phyloP scores from a whole-genome alignment of 495 filamentous ascomycete genomes.

The Daldinia grandis region DNA sequence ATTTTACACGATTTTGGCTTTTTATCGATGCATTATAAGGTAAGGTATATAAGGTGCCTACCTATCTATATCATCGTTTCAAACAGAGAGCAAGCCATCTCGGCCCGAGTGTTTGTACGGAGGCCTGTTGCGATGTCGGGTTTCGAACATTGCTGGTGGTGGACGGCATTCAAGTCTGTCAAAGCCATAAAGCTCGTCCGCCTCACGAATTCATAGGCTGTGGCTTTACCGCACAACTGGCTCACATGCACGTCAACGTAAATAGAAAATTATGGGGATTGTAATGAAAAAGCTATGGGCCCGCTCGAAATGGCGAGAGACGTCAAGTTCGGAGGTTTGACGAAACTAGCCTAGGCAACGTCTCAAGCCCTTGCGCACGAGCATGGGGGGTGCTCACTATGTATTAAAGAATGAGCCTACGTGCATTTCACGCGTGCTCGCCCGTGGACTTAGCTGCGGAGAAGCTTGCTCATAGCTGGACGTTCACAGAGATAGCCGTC shows the following conservation, averaged over 20 bases:
- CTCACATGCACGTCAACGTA: conserved; percentile 38
- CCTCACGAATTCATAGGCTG: conserved; percentile 32
- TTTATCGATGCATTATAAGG: background rate
- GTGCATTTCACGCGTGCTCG: background rate
- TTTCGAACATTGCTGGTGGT: conserved; percentile 2
- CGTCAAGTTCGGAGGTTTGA: conserved; percentile 37
- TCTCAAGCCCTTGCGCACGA: conserved; percentile 38
- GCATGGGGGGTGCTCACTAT: conserved; percentile 30
- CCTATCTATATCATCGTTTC: conserved; percentile 7
- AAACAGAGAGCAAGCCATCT: conserved; percentile 5
- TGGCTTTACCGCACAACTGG: conserved; percentile 22
- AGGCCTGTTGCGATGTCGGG: conserved; percentile 12
- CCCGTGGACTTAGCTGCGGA: background rate
- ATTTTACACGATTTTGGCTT: background rate
- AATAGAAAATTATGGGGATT: conserved; percentile 36
- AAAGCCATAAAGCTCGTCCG: conserved; percentile 20
- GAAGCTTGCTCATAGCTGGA: conserved; percentile 16
- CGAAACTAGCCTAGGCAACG: conserved; percentile 36
- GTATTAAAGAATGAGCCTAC: conserved; percentile 6
- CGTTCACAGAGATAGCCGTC: conserved; percentile 15
- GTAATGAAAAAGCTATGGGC: conserved; percentile 17
- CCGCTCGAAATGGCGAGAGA: conserved; percentile 28
- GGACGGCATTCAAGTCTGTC: conserved; percentile 4
- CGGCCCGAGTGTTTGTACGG: conserved; percentile 9
- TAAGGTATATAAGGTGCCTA: background rate